phyloP scores from a whole-genome alignment of 2,329 filamentous ascomycete genomes.

The Colletotrichum coccodes region DNA sequence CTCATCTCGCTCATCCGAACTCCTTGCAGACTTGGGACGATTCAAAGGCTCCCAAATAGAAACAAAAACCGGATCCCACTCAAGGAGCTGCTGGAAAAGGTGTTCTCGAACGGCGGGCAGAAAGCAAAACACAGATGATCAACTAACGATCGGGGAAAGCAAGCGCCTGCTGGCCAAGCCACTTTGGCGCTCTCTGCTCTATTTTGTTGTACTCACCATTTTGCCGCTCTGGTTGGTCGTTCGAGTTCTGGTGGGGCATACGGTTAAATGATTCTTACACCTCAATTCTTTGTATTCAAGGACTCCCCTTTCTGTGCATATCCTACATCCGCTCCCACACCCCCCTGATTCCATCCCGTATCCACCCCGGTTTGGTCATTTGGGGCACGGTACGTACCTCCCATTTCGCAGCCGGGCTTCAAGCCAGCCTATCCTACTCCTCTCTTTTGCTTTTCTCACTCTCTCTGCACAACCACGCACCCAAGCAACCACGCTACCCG shows the following conservation, averaged over 20 bases:
- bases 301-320: conserved; percentile 26
- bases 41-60: neutral
- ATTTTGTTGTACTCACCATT: neutral
- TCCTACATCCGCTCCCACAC: conserved; percentile 5
- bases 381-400: conserved; percentile 10
- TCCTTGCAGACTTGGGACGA: conserved; percentile 25
- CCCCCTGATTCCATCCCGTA: conserved; percentile 18
- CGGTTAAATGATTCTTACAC: conserved; percentile 13
- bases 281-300: neutral
- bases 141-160: conserved; percentile 2
- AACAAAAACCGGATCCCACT: neutral
- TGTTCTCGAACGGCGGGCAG: neutral
- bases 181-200: neutral
- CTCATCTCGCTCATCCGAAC: conserved; percentile 30
- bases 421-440: conserved; percentile 13
- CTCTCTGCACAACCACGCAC: conserved; percentile 18
- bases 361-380: neutral
- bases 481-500: conserved; percentile 4
- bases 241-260: neutral
- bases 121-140: conserved; percentile 1
- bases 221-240: conserved; percentile 4
- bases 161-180: neutral
- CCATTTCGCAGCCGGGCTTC: neutral
- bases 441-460: neutral
- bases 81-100: neutral